These are phyloP conservation scores for Backusella morwellensis DNA, from an alignment of 192 early-diverging fungal genomes.

Conservation along the genomic window DNA sequence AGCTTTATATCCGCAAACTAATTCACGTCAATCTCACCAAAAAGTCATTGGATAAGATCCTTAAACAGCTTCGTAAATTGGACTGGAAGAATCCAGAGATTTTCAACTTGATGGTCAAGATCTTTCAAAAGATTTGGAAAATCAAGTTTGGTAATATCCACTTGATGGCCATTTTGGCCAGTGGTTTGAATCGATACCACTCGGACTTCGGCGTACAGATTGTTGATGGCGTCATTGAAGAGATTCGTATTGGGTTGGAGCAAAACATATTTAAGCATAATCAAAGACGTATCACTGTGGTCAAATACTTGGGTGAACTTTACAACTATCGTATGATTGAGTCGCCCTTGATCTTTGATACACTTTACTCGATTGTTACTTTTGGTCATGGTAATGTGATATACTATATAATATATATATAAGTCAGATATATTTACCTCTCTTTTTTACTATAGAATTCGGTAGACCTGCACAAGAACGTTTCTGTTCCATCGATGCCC, in stretches of 20 bases:
- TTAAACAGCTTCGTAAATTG: constrained; percentile 74
- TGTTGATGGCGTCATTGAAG: constrained; percentile 84
- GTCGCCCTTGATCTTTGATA: constrained; percentile 74
- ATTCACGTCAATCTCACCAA: constrained; percentile 82
- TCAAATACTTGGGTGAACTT: constrained; percentile 88
- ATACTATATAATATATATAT: not conserved
- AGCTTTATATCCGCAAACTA: constrained; percentile 87
- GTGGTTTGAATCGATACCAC: constrained; percentile 75
- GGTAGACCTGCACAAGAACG: constrained; percentile 54
- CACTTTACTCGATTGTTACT: constrained; percentile 78
- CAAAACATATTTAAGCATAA: constrained; percentile 90
- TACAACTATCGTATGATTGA: constrained; percentile 90
- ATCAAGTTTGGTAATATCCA: constrained; percentile 87
- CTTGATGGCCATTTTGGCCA: constrained; percentile 77
- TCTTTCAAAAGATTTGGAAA: constrained; percentile 93
- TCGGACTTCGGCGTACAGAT: constrained; percentile 87
- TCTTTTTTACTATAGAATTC: constrained; percentile 34
- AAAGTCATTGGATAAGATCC: constrained; percentile 65
- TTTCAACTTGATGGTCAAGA: constrained; percentile 59
- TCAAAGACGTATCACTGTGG: constrained; percentile 80
- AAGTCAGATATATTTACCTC: not conserved
- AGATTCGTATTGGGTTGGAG: constrained; percentile 87
- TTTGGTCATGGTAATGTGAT: constrained; percentile 75
- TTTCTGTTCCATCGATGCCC: constrained; percentile 68
- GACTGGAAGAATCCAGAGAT: constrained; percentile 76